Evolutionary conservation across 2,329 filamentous ascomycete genomes (phyloP).

Genomic region (Aspergillus fumigatiaffinis): DNA sequence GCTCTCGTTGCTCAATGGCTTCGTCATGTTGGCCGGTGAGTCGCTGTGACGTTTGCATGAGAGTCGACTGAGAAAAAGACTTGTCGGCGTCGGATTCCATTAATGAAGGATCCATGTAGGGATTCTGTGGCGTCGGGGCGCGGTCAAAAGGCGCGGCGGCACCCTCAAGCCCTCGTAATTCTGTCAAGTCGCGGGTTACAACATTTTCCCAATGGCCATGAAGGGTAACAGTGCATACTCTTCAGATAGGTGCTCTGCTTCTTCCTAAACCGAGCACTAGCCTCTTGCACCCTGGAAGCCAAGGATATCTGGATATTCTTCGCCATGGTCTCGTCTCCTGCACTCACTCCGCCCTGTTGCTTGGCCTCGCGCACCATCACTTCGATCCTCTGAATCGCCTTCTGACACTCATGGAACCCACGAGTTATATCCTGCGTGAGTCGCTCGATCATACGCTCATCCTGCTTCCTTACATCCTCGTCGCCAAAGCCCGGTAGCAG

Average conservation of each 20-base stretch:
- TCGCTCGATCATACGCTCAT: slow-evolving; percentile 85
- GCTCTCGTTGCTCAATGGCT: slow-evolving; percentile 84
- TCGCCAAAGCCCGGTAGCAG: slow-evolving; percentile 95
- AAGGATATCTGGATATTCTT: slow-evolving; percentile 92
- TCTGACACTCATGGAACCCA: slow-evolving; percentile 85
- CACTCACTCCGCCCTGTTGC: slow-evolving; percentile 64
- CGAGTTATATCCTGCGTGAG: slow-evolving; percentile 88
- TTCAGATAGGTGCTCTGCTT: slow-evolving; percentile 96
- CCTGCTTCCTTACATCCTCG: slow-evolving; percentile 78
- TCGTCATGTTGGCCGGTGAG: slow-evolving; percentile 64
- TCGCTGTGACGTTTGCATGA: slow-evolving; percentile 70
- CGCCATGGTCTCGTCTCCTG: slow-evolving; percentile 91
- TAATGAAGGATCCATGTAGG: slow-evolving; percentile 79
- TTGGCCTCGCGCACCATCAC: slow-evolving; percentile 78
- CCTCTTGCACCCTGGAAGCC: slow-evolving; percentile 82
- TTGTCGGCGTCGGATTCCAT: slow-evolving; percentile 92
- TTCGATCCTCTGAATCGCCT: slow-evolving; percentile 82
- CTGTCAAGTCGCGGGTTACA: slow-evolving; percentile 41
- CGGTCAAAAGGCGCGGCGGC: slow-evolving; percentile 51
- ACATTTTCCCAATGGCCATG: not conserved
- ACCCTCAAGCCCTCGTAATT: slow-evolving; percentile 69
- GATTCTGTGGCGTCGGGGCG: slow-evolving; percentile 52
- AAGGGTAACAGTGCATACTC: slow-evolving; percentile 53
- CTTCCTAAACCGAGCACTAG: slow-evolving; percentile 88
- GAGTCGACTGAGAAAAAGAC: slow-evolving; percentile 82